Percentiles rank a stretch among this genome's conserved stretches.
phyloP scores from a whole-genome alignment of 1,284 basidiomycete genomes.

The Anthracocystis setariae region DNA sequence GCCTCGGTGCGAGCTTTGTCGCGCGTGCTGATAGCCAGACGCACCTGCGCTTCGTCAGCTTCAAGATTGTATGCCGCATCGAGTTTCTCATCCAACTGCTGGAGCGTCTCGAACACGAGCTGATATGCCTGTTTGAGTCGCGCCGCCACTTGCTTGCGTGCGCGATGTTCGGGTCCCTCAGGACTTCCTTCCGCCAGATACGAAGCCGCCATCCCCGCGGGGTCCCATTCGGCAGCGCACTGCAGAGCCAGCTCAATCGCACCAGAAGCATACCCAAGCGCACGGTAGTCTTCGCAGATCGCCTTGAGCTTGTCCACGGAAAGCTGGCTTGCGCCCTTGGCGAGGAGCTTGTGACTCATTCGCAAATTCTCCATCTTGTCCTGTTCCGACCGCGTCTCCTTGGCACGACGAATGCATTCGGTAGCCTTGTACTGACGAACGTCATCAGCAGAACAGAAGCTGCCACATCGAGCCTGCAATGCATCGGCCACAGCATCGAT shows the following conservation, averaged over 20 bases:
- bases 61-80: slow-evolving; percentile 49
- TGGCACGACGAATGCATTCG: slow-evolving; percentile 89
- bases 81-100: slow-evolving; percentile 76
- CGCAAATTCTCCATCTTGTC: slow-evolving; percentile 32
- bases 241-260: slow-evolving; percentile 85
- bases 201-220: slow-evolving; percentile 71
- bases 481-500: slow-evolving; percentile 96
- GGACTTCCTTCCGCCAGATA: slow-evolving; percentile 75
- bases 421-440: slow-evolving; percentile 98
- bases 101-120: slow-evolving; percentile 75
- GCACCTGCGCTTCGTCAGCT: slow-evolving; percentile 55
- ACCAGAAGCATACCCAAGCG: slow-evolving; percentile 83
- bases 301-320: slow-evolving; percentile 86
- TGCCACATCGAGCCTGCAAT: slow-evolving; percentile 91
- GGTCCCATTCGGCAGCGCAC: slow-evolving; percentile 84
- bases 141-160: slow-evolving; percentile 73
- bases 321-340: slow-evolving; percentile 84
- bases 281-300: slow-evolving; percentile 84
- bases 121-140: slow-evolving; percentile 75
- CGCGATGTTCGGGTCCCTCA: slow-evolving; percentile 72
- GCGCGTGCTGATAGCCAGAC: slow-evolving; percentile 34
- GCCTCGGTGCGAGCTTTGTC: slow-evolving; percentile 63
- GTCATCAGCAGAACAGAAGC: slow-evolving; percentile 97
- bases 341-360: slow-evolving; percentile 74
- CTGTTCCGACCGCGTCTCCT: slow-evolving; percentile 78